A percentile compares a stretch with the other conserved stretches of the same genome.
Evolutionary conservation across 2,329 filamentous ascomycete species (phyloP).

Genomic region (Pezicula rhizophila): DNA sequence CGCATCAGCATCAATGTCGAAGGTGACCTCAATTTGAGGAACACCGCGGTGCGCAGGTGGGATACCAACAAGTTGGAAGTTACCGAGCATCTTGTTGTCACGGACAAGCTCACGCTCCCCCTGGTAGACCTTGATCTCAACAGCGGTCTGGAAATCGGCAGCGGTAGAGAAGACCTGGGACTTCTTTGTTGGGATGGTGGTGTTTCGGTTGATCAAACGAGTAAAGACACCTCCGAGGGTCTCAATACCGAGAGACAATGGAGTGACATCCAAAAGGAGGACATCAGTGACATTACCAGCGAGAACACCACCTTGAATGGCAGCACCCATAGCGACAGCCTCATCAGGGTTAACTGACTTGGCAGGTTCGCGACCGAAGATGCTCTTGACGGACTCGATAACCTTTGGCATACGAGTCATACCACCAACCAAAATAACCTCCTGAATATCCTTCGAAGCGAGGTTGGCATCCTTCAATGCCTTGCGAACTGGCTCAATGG

Average conservation of each 20-base stretch:
- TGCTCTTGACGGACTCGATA: constrained; percentile 87
- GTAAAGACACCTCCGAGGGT: constrained; percentile 97
- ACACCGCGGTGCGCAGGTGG: constrained; percentile 94
- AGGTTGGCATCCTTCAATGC: constrained; percentile 93
- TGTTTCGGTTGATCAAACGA: constrained; percentile 97
- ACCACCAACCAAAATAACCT: constrained; percentile 95
- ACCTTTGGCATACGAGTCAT: constrained; percentile 99
- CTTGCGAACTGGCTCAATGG: constrained; percentile 90
- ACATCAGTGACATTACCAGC: constrained; percentile 96
- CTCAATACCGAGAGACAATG: constrained; percentile 95
- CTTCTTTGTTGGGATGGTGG: constrained; percentile 98
- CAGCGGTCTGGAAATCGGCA: constrained; percentile 95
- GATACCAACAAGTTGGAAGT: constrained; percentile 98
- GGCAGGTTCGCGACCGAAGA: constrained; percentile 92
- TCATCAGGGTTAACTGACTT: constrained; percentile 99
- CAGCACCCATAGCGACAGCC: constrained; percentile 95
- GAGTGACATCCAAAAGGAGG: constrained; percentile 89
- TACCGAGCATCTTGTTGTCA: constrained; percentile 97
- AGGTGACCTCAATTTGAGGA: constrained; percentile 94
- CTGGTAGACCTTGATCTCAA: constrained; percentile 99
- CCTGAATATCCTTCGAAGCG: constrained; percentile 88
- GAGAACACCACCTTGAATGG: constrained; percentile 93
- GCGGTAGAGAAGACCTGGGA: constrained; percentile 97
- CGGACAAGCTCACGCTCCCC: constrained; percentile 98
- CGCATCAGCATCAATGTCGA: constrained; percentile 96